Base-by-base conservation (phyloP, 371 early-diverging fungal genomes). In the Parasitella parasitica region DNA sequence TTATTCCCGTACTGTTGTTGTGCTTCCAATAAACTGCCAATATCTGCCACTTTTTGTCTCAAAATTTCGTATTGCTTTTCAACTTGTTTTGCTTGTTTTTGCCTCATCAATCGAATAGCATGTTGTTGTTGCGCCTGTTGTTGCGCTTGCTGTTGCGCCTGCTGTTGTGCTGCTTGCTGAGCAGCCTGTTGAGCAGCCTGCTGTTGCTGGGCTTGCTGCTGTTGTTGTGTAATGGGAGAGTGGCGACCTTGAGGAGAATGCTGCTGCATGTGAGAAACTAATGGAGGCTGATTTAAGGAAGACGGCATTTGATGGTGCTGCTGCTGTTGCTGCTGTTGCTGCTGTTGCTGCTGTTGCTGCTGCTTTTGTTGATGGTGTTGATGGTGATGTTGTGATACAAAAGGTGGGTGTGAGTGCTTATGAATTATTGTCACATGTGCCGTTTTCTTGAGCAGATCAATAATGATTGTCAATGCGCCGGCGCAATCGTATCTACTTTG, bases 391-490 rank as follows among this genome's bases (percentile, higher is more conserved):
- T 70, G 68, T 28, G 66, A 61, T 26, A 76, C 67, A 61, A 80
- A 80, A 6, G 77, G 76, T 34, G 81, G 81, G 63, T 80, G 81
- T 5, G 72, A 26, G 38, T 72, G 71, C 39, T 73, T 80, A 49
- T 80, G 81, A 43, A 74, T 80, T 58, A 80, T 63, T 13, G 77
- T 80, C 32, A 80, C 72, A 61, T 77, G 67, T 2, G 77, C 81
- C 2, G 76, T 69, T 36, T 67, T 70, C 61, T 80, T 80, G 18
- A 54, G 56, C 54, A 80, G 34, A 64, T 80, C 81, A 51, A 80
- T 74, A 30, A 80, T 76, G 48, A 80, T 75, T 11, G 81, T 80
- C 56, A 80, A 60, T 57, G 76, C 77, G 59, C 81, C 81, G 52
- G 74, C 72, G 61, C 81, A 80, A 22, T 77, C 70, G 55, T 80